Base-by-base conservation (phyloP, 148 eudicot genomes). In the Rhododendron griersonianum region DNA sequence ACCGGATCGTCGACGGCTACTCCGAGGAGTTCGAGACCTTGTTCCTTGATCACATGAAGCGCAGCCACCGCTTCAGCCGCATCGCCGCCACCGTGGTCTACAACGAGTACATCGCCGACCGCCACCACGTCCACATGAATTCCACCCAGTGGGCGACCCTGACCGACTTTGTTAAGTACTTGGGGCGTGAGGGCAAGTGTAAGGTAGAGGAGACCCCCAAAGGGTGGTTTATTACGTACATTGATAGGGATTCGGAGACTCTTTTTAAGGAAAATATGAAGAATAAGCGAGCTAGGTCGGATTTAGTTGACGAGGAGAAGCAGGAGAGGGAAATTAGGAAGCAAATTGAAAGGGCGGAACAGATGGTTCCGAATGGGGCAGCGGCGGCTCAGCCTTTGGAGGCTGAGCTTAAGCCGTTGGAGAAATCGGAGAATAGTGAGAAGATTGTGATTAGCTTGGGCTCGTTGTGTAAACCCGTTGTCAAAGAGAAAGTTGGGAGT, bases 211-310 rank as follows among this genome's bases (percentile, higher is more conserved):
- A 93, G 85, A 95, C 99, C 0, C 93, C 98, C 0, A 94, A 95
- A 41, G 99, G 98, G 1, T 95, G 96, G 98, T 98, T 95, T 85
- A 94, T 97, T 37, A 94, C 96, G 0, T 97, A 95, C n/a, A 92
- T 95, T 35, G 98, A 97, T 86, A 78, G 96, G 23, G 98, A 95
- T 87, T 97, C 98, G 0, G 99, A 97, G 92, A 92, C 98, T 0
- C 89, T 95, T n/a, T 97, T 94, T 78, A 97, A 94, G 93, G 98
- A 92, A 81, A 93, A 71, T 88, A 81, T 91, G 95, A 97, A 97
- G 88, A 94, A 92, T 80, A 97, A 97, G 93, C 87, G 98, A 81
- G 19, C 90, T 13, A 89, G 88, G 91, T 95, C 98, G 1, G 98
- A 95, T 83, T 57, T 97, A 39, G 99, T 78, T 35, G 99, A 97